Conservation (phyloP, 805 yeast genomes). For the Teunomyces barrocoloradensis region DNA sequence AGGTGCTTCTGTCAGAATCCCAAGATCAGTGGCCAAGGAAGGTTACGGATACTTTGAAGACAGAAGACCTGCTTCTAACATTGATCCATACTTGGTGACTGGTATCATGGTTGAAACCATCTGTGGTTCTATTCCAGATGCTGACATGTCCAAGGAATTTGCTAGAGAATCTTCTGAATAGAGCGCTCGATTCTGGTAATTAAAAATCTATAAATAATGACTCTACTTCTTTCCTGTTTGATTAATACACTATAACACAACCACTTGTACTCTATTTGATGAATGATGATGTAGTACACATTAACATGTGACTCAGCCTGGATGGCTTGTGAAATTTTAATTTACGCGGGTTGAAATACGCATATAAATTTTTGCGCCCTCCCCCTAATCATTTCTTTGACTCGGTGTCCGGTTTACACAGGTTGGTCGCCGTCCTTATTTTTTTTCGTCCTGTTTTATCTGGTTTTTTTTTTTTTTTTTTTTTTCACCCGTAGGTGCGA, state of each 20-base stretch:
- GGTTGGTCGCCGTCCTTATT: background rate
- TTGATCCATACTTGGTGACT: constrained; percentile 97
- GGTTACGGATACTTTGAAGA: constrained; percentile 99
- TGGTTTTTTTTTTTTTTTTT: background rate
- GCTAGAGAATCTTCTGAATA: constrained; percentile 61
- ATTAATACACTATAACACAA: background rate
- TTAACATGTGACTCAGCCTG: no score
- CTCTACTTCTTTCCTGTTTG: constrained; percentile 1
- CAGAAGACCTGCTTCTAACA: constrained; percentile 99
- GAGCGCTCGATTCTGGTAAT: constrained; percentile 3
- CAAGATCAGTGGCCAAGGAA: constrained; percentile 97
- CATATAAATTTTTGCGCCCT: background rate
- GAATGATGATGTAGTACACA: no score
- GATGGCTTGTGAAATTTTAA: no score
- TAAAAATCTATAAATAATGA: constrained; percentile 3
- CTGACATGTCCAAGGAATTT: constrained; percentile 89
- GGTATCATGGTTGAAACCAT: constrained; percentile 98
- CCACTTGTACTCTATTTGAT: background rate
- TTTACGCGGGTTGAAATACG: no score
- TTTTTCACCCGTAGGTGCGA: background rate
- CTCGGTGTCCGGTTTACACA: background rate
- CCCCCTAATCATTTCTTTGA: background rate
- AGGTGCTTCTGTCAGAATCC: constrained; percentile 98
- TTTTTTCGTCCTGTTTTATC: background rate
- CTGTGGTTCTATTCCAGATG: constrained; percentile 91